Base-by-base conservation (phyloP, 2,329 filamentous ascomycete species). In the Aspergillus terreus region DNA sequence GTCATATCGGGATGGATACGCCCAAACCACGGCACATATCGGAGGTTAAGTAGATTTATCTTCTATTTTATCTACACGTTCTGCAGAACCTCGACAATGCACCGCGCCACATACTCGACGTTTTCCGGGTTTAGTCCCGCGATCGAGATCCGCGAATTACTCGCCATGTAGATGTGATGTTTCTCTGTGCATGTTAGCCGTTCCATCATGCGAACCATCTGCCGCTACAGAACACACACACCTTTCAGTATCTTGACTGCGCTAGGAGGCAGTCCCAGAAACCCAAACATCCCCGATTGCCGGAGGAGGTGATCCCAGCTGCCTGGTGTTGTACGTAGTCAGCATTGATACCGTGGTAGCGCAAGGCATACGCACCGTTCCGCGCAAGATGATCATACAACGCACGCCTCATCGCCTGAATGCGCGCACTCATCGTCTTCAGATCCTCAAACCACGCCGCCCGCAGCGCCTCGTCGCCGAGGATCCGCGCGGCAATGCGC, bases 281-380 rank as follows among this genome's bases (percentile, higher is more conserved):
- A 97, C 66, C 86, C 92, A 78, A 97, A 97, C 92, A 97, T 97
- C 75, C 92, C 92, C 63, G 96, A 96, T 79, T 97, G 92, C 63
- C 94, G 88, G 21, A 91, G 94, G 17, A 66, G 47, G 38, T 63
- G 63, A 10, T 60, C 59, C 62, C 62, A 64, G 4, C 71, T 87
- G 32, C 92, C 92, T 0, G 92, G 91, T 0, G 92, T 96, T 83
- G 35, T n/a, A n/a, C 5, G 12, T n/a, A 38, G 14, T 38, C 14
- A 38, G 27, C 7, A 30, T 30, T 30, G 7, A 30, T 56, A 90
- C 78, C 84, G 82, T 72, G 94, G 3, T 5, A 10, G 2, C 23
- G 6, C 32, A 27, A 17, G 1, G 14, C 11, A 9, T 6, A 38
- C 46, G 36, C 38, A 50, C 51, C 21, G 25, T 41, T 42, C 14